phyloP scores from a whole-genome alignment of 768 basidiomycete genomes.

The Suillus luteus region DNA sequence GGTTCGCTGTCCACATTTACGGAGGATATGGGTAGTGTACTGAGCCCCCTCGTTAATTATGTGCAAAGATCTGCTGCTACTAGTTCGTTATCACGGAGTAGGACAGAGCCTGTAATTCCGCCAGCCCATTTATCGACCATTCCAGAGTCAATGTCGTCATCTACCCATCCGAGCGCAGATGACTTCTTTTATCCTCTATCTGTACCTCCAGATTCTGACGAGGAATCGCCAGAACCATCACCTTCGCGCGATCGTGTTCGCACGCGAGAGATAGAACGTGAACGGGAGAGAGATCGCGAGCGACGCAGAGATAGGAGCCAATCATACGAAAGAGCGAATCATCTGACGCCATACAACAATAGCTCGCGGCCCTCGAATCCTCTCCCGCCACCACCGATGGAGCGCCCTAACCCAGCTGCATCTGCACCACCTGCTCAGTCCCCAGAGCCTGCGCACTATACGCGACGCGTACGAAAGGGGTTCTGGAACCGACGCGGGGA shows the following conservation, averaged over 20 bases:
- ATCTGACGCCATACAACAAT: background rate
- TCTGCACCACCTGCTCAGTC: conserved; percentile 31
- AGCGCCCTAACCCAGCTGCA: conserved; percentile 25
- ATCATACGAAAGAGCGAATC: conserved; percentile 1
- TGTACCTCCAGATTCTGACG: conserved; percentile 19
- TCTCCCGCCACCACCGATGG: conserved; percentile 32
- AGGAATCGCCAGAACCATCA: conserved; percentile 13
- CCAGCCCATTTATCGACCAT: conserved; percentile 28
- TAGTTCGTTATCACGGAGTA: conserved; percentile 26
- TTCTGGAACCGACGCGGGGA: conserved; percentile 81
- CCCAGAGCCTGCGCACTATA: conserved; percentile 31
- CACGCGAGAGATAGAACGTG: conserved; percentile 4
- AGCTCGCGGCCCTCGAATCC: conserved; percentile 22
- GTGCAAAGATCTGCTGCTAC: conserved; percentile 17
- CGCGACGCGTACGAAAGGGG: conserved; percentile 50
- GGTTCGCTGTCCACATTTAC: conserved; percentile 26
- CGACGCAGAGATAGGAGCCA: background rate
- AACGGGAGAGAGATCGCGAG: conserved; percentile 5
- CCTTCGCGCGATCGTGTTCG: conserved; percentile 27
- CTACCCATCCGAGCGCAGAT: conserved; percentile 27
- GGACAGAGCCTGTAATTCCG: conserved; percentile 30
- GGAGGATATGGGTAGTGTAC: conserved; percentile 28
- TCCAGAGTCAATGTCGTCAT: conserved; percentile 23
- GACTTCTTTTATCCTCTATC: conserved; percentile 27
- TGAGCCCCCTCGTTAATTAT: conserved; percentile 23